Evolutionary conservation across 345 rosid genomes (phyloP).

Genomic region (Gossypium anomalum): DNA sequence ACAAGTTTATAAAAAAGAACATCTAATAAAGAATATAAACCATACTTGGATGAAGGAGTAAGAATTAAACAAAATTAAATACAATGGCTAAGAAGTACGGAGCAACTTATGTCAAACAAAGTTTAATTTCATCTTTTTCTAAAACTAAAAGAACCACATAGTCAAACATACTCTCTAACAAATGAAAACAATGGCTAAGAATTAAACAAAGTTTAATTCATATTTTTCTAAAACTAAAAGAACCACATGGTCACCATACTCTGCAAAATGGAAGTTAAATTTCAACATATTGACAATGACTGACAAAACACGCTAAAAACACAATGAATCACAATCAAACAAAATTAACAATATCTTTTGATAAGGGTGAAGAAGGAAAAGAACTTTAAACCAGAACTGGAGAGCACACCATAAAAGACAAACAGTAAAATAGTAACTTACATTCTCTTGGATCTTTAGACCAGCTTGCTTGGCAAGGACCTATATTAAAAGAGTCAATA

Average conservation of each 20-base stretch:
- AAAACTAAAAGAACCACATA: neutral
- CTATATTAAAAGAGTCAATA: slow-evolving; percentile 27
- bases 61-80: neutral
- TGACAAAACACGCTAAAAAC: neutral
- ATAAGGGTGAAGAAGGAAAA: neutral
- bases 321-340: neutral
- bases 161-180: neutral
- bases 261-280: neutral
- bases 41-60: neutral
- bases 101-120: neutral
- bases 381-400: neutral
- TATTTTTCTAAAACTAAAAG: neutral
- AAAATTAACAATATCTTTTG: neutral
- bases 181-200: neutral
- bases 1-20: neutral
- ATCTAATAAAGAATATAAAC: neutral
- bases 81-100: neutral
- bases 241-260: neutral
- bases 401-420: neutral
- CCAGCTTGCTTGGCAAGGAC: slow-evolving; percentile 97
- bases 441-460: slow-evolving; percentile 79
- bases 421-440: slow-evolving; percentile 30
- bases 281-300: neutral
- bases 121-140: neutral
- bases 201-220: neutral